Evolutionary conservation across 1,139 yeast species (phyloP), one percentile per base, ranked within the genome.

Genomic region (Suhomyces maxii): DNA sequence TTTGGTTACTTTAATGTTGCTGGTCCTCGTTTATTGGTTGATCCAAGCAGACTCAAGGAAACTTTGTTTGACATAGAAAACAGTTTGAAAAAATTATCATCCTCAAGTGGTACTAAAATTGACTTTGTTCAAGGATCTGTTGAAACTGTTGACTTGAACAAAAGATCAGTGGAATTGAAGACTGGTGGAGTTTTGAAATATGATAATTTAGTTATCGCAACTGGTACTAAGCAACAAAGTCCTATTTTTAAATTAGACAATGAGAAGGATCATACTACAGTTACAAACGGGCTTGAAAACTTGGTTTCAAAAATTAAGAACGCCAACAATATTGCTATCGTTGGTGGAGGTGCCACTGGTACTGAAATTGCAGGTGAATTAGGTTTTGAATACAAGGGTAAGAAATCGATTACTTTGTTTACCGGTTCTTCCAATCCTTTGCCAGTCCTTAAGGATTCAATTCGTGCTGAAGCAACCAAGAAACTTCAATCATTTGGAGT

Each of bases 301-400:
- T 50, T 63, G 28, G 40, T 55, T 5, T 33, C 46, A 6, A 37
- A 50, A 12, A 51, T 67, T 23, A 56, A 59, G 41, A 5, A 42
- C 2, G 64, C 72, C 8, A 48, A 56, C 14, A 44, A 49, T 6
- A 61, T 72, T 34, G 73, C 73, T 2, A 56, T 72, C 5, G 48
- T 71, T 31, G 77, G 77, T 2, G 77, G 72, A 26, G 77, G 77
- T 6, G 53, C 69, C 9, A 68, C 76, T 7, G 77, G 76, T n/a
- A 72, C 69, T 18, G 77, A 72, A 52, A 50, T 60, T 7, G 67
- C 71, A 7, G 73, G 71, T 5, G 77, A 71, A 47, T 53, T 71
- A 26, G 72, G 64, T 4, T 50, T 45, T 18, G 48, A 46, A 25
- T 64, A 49, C 39, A 50, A 56, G 2, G 50, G 50, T 10, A 41